Evolutionary conservation across 2,329 filamentous ascomycete species (phyloP).

Genomic region (Mycosphaerella arachidis): DNA sequence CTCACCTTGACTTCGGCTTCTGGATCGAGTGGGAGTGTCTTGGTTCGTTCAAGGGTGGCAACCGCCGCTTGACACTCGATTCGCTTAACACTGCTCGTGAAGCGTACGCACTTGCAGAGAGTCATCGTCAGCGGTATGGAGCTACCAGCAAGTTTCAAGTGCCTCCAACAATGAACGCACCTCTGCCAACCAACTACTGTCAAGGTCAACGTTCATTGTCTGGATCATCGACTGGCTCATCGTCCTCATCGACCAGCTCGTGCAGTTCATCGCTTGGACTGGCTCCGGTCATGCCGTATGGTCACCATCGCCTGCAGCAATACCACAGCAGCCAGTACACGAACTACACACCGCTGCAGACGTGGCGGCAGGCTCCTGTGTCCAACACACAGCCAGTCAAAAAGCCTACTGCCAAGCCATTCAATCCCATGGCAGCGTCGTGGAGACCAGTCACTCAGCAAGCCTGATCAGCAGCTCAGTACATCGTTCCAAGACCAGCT

Average conservation of each 20-base stretch:
- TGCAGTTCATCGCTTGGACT: background rate
- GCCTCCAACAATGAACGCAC: background rate
- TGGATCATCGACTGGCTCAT: background rate
- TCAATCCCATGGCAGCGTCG: background rate
- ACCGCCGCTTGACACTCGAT: background rate
- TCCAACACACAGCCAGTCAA: background rate
- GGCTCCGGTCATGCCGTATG: background rate
- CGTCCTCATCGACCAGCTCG: background rate
- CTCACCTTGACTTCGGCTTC: slow-evolving; percentile 2
- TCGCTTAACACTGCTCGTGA: background rate
- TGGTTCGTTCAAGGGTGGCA: background rate
- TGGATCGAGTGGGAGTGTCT: slow-evolving; percentile 6
- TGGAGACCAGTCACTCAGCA: background rate
- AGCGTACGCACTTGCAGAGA: slow-evolving; percentile 3
- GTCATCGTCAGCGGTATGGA: slow-evolving; percentile 1
- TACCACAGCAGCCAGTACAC: background rate
- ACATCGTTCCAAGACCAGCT: background rate
- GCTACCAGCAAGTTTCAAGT: background rate
- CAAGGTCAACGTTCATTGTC: background rate
- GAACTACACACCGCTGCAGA: background rate
- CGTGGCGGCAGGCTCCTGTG: background rate
- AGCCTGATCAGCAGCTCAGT: background rate
- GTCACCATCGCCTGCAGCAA: background rate
- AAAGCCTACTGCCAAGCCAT: background rate
- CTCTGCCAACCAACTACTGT: background rate